Base-by-base conservation (phyloP, 371 early-diverging fungal genomes). In the Syncephalastrum monosporum region DNA sequence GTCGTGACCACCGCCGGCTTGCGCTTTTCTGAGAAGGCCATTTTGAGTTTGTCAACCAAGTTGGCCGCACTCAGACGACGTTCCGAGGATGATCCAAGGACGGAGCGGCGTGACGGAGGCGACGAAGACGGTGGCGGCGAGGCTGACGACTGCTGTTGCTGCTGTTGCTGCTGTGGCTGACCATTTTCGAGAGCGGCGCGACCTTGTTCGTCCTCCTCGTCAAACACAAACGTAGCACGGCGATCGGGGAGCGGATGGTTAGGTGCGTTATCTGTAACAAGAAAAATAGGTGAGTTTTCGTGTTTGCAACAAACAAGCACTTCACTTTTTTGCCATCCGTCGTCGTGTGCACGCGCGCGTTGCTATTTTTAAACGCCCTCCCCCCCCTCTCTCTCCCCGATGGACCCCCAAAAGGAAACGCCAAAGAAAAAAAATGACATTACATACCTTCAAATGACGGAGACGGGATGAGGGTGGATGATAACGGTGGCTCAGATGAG, bases 31-130 rank as follows among this genome's bases (percentile, higher is more conserved):
- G 69, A 67, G 46, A 69, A 67, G n/a, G 67, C 72, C 69, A 72
- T 70, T 53, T 69, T 69, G 14, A 72, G 56, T 25, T 75, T 75
- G 46, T 72, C 75, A 3, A 71, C 68, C 19, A 75, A 38, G 24
- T 64, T 67, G 13, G 55, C 55, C 14, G 69, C 47, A 43, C 60
- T 65, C 19, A 42, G 16, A n/a, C 65, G 55, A 5, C 65, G 62
- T 53, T 69, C 61, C 17, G 48, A 21, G 16, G 44, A 50, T 14
- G 27, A 24, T 24, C 41, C 42, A 48, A 33, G 43, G 23, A 7
- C 33, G 50, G 42, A 41, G 19, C 19, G 52, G 59, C 15, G 21
- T 49, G 49, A 16, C 23, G 49, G 1, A 17, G 49, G 21, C 13
- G 46, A 23, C 16, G 42, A 17, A 5, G 19, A 47, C 14, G 57